Conservation (phyloP, 306 rosid species). For the Castanopsis chinensis region DNA sequence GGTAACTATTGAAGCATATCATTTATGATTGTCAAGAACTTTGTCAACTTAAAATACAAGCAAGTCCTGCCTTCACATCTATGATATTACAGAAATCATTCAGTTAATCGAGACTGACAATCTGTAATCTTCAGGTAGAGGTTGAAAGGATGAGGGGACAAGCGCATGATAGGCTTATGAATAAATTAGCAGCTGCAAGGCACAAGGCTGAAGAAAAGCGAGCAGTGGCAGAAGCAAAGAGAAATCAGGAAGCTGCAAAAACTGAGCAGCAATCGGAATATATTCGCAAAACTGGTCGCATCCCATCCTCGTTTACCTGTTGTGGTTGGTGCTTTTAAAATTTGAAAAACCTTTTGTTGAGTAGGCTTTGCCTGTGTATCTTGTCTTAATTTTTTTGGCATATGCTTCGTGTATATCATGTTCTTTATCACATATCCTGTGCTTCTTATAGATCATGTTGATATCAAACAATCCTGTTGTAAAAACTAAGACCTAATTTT, state of each 20-base stretch:
- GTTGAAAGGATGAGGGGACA: conserved; percentile 75
- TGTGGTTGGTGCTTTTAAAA: conserved; percentile 68
- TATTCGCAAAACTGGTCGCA: conserved; percentile 75
- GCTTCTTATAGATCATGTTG: background rate
- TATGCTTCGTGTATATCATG: background rate
- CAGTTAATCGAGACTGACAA: background rate
- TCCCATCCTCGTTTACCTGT: conserved; percentile 68
- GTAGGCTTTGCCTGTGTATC: background rate
- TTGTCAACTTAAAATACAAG: background rate
- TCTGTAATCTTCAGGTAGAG: conserved; percentile 64
- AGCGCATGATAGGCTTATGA: conserved; percentile 78
- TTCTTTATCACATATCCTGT: background rate
- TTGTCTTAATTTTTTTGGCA: background rate
- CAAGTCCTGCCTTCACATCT: background rate
- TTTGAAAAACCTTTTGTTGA: background rate
- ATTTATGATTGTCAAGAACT: background rate
- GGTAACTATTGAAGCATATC: too few species aligned
- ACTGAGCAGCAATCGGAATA: conserved; percentile 77
- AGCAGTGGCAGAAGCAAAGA: conserved; percentile 76
- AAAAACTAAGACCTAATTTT: background rate
- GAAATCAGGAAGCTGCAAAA: conserved; percentile 65
- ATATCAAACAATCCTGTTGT: conserved; percentile 8
- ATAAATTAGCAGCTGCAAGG: conserved; percentile 73
- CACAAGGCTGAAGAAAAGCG: conserved; percentile 90
- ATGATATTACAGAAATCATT: background rate